Percentiles rank a stretch among this genome's conserved stretches.
Evolutionary conservation across 768 basidiomycete genomes (phyloP).

Genomic region (Dacryopinax spathularia): DNA sequence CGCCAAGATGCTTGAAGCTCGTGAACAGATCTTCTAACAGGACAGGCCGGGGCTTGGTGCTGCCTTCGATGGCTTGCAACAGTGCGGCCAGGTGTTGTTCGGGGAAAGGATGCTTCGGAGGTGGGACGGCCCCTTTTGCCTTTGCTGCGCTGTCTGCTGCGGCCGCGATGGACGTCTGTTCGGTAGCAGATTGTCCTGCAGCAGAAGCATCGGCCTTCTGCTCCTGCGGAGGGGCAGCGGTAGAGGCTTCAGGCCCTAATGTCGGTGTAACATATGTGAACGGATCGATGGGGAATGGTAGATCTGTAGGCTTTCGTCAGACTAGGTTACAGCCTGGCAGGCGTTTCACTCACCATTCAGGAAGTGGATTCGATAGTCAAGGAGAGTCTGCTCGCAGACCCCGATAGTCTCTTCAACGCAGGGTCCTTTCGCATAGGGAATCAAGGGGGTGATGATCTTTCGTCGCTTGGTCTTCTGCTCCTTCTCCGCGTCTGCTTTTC

Average conservation of each 20-base stretch:
- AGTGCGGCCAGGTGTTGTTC: slow-evolving; percentile 47
- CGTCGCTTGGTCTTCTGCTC: slow-evolving; percentile 55
- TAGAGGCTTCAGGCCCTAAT: slow-evolving; percentile 23
- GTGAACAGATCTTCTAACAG: slow-evolving; percentile 62
- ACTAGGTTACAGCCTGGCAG: slow-evolving; percentile 4
- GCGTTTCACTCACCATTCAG: slow-evolving; percentile 53
- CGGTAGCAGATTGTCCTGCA: slow-evolving; percentile 16
- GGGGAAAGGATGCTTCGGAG: slow-evolving; percentile 36
- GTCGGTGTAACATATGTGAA: slow-evolving; percentile 53
- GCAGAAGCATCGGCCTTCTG: slow-evolving; percentile 16
- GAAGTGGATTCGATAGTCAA: slow-evolving; percentile 58
- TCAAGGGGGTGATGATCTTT: slow-evolving; percentile 54
- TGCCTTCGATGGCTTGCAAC: slow-evolving; percentile 43
- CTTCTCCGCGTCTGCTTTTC: slow-evolving; percentile 43
- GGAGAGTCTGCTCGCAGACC: slow-evolving; percentile 55
- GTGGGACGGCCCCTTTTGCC: slow-evolving; percentile 23
- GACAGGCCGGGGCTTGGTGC: slow-evolving; percentile 37
- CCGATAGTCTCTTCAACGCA: slow-evolving; percentile 62
- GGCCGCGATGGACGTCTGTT: slow-evolving; percentile 11
- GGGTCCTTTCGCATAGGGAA: slow-evolving; percentile 72
- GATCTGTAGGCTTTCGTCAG: slow-evolving; percentile 36
- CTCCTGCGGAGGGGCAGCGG: slow-evolving; percentile 11
- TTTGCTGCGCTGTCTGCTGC: slow-evolving; percentile 9
- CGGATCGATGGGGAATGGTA: slow-evolving; percentile 58
- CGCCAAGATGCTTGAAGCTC: slow-evolving; percentile 50